Percentiles rank a stretch among this genome's conserved stretches.
Conservation (phyloP, 352 stramenopile species). For the Phytophthora uliginosa region DNA sequence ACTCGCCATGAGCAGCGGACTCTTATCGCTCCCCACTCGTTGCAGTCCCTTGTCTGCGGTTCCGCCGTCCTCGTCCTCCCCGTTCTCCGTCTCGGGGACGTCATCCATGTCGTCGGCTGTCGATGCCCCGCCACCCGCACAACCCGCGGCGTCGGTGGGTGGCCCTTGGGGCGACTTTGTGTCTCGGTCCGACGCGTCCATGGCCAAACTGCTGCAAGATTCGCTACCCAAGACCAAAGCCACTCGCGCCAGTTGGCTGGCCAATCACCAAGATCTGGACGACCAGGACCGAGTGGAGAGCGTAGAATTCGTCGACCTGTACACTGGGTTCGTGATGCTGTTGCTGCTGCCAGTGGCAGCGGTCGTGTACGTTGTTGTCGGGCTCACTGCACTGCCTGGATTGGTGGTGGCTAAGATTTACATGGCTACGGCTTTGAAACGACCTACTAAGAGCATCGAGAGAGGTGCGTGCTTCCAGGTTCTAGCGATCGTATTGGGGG, state of each 20-base stretch:
- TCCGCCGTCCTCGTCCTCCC: conserved; percentile 5
- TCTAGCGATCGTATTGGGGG: conserved; percentile 20
- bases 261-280: conserved; percentile 41
- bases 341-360: conserved; percentile 27
- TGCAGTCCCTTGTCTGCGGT: conserved; percentile 6
- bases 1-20: not conserved
- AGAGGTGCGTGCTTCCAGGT: conserved; percentile 17
- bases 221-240: conserved; percentile 46
- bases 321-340: conserved; percentile 27
- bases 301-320: conserved; percentile 42
- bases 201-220: conserved; percentile 47
- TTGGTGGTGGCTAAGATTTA: conserved; percentile 30
- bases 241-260: conserved; percentile 37
- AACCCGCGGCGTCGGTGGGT: conserved; percentile 19
- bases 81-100: conserved; percentile 2
- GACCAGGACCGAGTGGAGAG: conserved; percentile 22
- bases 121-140: not conserved
- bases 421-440: conserved; percentile 20
- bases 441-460: conserved; percentile 34
- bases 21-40: conserved; percentile 1
- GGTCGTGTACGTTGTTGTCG: conserved; percentile 28
- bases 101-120: conserved; percentile 15
- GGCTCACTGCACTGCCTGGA: conserved; percentile 24
- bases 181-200: conserved; percentile 45
- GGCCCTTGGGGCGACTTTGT: conserved; percentile 46